These are phyloP conservation scores for Huntiella abstrusa DNA, from an alignment of 2,329 filamentous ascomycete species.

Conservation along the genomic window DNA sequence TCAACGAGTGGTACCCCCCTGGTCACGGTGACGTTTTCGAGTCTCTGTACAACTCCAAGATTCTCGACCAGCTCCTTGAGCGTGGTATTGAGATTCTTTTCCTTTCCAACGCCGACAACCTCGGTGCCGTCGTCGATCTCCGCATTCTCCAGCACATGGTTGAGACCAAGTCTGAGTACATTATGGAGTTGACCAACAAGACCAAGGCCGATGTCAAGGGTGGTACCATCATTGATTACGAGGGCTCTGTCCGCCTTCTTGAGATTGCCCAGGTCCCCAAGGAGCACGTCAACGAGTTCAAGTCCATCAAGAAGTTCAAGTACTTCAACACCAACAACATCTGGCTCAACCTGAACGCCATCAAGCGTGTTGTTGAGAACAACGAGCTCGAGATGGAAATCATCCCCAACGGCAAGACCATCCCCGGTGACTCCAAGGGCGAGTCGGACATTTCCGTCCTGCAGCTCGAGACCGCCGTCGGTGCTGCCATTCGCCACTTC, in stretches of 20 bases:
- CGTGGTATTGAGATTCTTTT: slow-evolving; percentile 96
- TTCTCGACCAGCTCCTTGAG: slow-evolving; percentile 87
- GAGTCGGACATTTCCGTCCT: slow-evolving; percentile 95
- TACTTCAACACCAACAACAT: slow-evolving; percentile 99
- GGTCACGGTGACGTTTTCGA: slow-evolving; percentile 99
- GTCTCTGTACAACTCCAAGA: slow-evolving; percentile 97
- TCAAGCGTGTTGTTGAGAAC: slow-evolving; percentile 97
- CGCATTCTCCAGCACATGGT: slow-evolving; percentile 99
- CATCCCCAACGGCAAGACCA: slow-evolving; percentile 97
- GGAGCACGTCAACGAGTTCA: slow-evolving; percentile 99
- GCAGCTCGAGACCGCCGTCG: slow-evolving; percentile 95
- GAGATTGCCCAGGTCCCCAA: slow-evolving; percentile 99
- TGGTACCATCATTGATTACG: slow-evolving; percentile 99
- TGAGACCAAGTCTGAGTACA: slow-evolving; percentile 90
- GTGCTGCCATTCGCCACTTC: slow-evolving; percentile 97
- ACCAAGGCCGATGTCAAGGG: slow-evolving; percentile 99
- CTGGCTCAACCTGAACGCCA: slow-evolving; percentile 93
- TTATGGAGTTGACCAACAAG: slow-evolving; percentile 99
- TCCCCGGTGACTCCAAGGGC: slow-evolving; percentile 97
- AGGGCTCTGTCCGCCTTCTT: slow-evolving; percentile 85
- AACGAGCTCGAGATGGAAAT: slow-evolving; percentile 99
- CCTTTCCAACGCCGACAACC: slow-evolving; percentile 96
- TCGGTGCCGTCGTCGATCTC: slow-evolving; percentile 92
- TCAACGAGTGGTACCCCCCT: slow-evolving; percentile 96
- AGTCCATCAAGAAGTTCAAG: slow-evolving; percentile 99